Conservation (phyloP, 176 grass and related monocot genomes). For the Pontederia paniculata region DNA sequence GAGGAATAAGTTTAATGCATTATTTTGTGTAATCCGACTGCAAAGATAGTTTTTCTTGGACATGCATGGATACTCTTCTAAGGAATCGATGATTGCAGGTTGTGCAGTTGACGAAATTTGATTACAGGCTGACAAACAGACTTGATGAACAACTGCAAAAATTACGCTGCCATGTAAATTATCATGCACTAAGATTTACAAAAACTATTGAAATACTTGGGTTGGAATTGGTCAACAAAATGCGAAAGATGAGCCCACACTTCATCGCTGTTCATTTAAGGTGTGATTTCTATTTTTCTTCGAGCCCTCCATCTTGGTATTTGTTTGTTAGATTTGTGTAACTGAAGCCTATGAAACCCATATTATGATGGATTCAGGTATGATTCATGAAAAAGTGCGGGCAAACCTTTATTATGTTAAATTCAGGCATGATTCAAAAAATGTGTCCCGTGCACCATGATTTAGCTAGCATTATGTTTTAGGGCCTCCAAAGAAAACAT, state of each 20-base stretch:
- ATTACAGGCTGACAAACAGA: conserved; percentile 71
- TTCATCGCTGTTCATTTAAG: conserved; percentile 90
- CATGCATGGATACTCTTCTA: conserved; percentile 1
- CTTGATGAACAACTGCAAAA: conserved; percentile 84
- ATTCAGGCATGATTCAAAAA: too few relatives aligned
- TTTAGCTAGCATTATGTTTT: too few relatives aligned
- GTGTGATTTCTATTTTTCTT: conserved; percentile 26
- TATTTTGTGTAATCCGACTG: not conserved
- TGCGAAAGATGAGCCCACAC: conserved; percentile 49
- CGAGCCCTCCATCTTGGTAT: not conserved
- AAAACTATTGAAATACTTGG: conserved; percentile 52
- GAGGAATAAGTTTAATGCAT: not conserved
- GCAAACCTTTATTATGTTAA: too few relatives aligned
- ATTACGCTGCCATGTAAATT: conserved; percentile 80
- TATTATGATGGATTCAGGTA: too few relatives aligned
- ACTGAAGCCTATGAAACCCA: too few relatives aligned
- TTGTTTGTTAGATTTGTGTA: too few relatives aligned
- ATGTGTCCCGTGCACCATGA: too few relatives aligned
- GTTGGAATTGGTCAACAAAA: conserved; percentile 50
- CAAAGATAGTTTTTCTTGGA: conserved; percentile 9
- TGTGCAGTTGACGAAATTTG: conserved; percentile 94
- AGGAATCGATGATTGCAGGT: conserved; percentile 42
- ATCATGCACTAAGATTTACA: conserved; percentile 80
- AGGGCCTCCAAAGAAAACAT: too few relatives aligned
- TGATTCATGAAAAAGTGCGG: too few relatives aligned